Base-by-base conservation (phyloP, 352 stramenopile genomes). In the Pythium sukuiense region DNA sequence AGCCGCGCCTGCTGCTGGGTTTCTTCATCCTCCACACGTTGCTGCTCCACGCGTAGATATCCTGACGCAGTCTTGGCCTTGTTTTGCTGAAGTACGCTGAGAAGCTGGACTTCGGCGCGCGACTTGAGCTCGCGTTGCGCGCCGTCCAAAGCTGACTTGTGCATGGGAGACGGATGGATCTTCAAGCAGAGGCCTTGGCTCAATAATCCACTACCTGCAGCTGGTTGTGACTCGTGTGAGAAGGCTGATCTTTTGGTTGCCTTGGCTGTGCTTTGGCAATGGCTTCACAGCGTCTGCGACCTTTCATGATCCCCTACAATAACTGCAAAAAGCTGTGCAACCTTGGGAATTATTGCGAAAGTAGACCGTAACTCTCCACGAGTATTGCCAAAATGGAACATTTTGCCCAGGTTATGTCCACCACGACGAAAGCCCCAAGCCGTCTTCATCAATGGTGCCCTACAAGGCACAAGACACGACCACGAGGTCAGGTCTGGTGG, bases 401-500 rank as follows among this genome's bases (percentile, higher is more conserved):
- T 54, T 52, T n/a, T 11, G 52, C 26, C 5, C 41, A 49, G 41
- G 24, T 41, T 62, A 72, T 70, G 63, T 76, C 87, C 87, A 95
- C 87, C 87, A 95, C 67, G 87, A 95, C 18, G 87, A 90, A 24
- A 95, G 72, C 1, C 87, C 87, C 24, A 95, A 66, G 14, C 87
- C 87, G 59, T 95, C 87, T 73, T 95, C 87, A 65, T 95, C 87
- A 50, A 95, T 95, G n/a, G 87, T 93, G 56, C 87, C 87, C 86
- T 95, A 32, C 3, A 45, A 54, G 52, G 7, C 6, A 14, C 35
- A 12, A 43, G 35, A 43, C 32, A 37, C 32, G 32, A 37, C 11
- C 6, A 37, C 32, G 11, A 43, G 32, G 5, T 43, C 35, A 43
- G 20, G 12, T 43, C 12, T 43, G 35, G 35, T 5, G 35, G 16